Conservation (phyloP, 1,284 basidiomycete genomes). For the Ustilago vetiveriae region DNA sequence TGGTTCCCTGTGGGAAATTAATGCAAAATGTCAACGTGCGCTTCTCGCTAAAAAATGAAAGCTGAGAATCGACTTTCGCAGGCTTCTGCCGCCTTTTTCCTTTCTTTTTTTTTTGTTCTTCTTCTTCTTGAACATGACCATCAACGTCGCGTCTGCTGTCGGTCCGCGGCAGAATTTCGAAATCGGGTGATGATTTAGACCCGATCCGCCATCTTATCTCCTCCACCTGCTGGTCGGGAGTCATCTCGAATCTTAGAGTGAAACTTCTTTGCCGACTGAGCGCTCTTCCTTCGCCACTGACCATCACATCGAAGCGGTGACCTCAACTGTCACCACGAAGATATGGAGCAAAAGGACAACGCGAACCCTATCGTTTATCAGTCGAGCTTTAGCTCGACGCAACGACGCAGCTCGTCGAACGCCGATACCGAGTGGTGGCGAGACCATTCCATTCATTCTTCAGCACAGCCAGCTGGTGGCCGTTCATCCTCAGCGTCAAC, state of each 20-base stretch:
- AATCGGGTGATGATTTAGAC: background rate
- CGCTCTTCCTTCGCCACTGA: slow-evolving; percentile 1
- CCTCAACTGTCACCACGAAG: too few species aligned
- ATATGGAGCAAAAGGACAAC: slow-evolving; percentile 66
- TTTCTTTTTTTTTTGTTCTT: too few species aligned
- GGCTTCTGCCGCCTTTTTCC: background rate
- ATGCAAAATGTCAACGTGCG: slow-evolving; percentile 17
- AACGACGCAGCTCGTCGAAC: slow-evolving; percentile 22
- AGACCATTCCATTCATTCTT: slow-evolving; percentile 47
- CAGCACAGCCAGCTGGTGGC: slow-evolving; percentile 11
- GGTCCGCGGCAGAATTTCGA: too few species aligned
- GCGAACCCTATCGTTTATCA: slow-evolving; percentile 68
- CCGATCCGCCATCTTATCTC: background rate
- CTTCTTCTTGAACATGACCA: too few species aligned
- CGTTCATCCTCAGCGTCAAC: slow-evolving; percentile 1
- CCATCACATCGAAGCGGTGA: too few species aligned
- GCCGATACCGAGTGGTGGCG: slow-evolving; percentile 63
- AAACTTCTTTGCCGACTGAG: too few species aligned
- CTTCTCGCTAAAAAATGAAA: slow-evolving; percentile 5
- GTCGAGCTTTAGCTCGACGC: slow-evolving; percentile 60
- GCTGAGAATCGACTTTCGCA: background rate
- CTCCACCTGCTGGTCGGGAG: too few species aligned
- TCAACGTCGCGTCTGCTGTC: too few species aligned
- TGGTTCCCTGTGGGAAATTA: too few species aligned
- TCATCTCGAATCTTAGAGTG: background rate